Evolutionary conservation across 1,284 basidiomycete species (phyloP).

Genomic region (Papiliotrema terrestris): DNA sequence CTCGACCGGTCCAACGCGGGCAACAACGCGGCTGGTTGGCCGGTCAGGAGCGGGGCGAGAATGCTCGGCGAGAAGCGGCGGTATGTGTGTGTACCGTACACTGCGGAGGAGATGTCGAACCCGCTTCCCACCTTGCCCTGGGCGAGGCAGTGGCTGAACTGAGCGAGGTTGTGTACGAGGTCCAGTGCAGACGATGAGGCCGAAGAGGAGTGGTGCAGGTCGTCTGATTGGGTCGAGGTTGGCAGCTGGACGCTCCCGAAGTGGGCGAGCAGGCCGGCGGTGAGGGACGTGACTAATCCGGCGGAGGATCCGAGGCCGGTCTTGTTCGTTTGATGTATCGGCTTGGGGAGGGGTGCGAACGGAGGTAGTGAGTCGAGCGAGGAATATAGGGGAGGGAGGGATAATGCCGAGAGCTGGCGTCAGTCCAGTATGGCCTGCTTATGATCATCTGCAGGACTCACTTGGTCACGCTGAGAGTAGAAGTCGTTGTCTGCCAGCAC

Average conservation of each 20-base stretch:
- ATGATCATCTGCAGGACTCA: slow-evolving; percentile 44
- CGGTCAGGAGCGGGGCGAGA: slow-evolving; percentile 62
- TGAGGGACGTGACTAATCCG: slow-evolving; percentile 91
- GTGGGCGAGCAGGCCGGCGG: slow-evolving; percentile 78
- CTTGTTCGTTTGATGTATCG: slow-evolving; percentile 83
- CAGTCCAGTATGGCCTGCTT: slow-evolving; percentile 49
- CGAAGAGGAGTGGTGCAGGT: not conserved
- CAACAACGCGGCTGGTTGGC: not conserved
- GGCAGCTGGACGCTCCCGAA: slow-evolving; percentile 58
- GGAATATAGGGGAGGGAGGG: slow-evolving; percentile 5
- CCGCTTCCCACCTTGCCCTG: slow-evolving; percentile 98
- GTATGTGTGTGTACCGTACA: slow-evolving; percentile 93
- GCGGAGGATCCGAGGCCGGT: slow-evolving; percentile 97
- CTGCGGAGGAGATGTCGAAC: slow-evolving; percentile 92
- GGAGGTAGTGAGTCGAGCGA: slow-evolving; percentile 66
- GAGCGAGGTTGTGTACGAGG: slow-evolving; percentile 87
- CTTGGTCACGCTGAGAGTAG: slow-evolving; percentile 88
- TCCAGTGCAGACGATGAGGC: slow-evolving; percentile 7
- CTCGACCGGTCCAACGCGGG: slow-evolving; percentile 9
- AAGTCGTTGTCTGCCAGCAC: slow-evolving; percentile 96
- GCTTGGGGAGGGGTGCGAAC: slow-evolving; percentile 69
- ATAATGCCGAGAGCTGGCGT: slow-evolving; percentile 46
- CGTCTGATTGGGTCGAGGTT: not conserved
- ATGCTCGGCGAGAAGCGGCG: slow-evolving; percentile 78
- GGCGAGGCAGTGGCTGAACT: slow-evolving; percentile 92